Percentiles rank a stretch among this genome's conserved stretches.
Evolutionary conservation across 2,329 filamentous ascomycete species (phyloP).

Genomic region (Diaporthe sp.): DNA sequence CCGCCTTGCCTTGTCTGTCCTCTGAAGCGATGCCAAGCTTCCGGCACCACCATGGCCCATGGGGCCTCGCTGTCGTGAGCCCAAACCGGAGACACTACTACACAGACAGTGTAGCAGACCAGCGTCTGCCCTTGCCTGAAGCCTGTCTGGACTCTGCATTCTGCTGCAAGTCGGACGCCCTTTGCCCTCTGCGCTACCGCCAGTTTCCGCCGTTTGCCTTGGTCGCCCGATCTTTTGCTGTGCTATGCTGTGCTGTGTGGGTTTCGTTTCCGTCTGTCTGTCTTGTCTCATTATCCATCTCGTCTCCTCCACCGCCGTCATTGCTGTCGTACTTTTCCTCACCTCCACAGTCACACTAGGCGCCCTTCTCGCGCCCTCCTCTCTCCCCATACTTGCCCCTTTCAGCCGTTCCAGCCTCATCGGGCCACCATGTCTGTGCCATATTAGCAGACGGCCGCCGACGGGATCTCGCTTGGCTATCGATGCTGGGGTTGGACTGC

Average conservation of each 20-base stretch:
- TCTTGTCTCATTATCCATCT: constrained; percentile 32
- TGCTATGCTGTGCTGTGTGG: constrained; percentile 7
- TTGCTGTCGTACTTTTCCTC: constrained; percentile 18
- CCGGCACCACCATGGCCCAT: constrained; percentile 26
- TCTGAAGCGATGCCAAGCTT: constrained; percentile 39
- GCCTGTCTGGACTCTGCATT: neutral
- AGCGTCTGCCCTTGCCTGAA: neutral
- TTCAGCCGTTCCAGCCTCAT: constrained; percentile 10
- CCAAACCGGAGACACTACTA: constrained; percentile 32
- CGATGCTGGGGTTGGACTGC: neutral
- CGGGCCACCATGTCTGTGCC: constrained; percentile 24
- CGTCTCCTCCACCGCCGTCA: constrained; percentile 11
- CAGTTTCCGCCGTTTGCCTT: neutral
- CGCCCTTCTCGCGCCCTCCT: neutral
- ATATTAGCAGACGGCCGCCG: constrained; percentile 29
- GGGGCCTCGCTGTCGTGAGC: constrained; percentile 23
- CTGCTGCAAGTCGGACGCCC: neutral
- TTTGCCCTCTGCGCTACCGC: neutral
- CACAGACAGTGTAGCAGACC: constrained; percentile 37
- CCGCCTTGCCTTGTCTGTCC: constrained; percentile 16
- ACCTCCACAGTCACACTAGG: constrained; percentile 19
- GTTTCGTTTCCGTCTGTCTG: constrained; percentile 28
- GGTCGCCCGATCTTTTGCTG: constrained; percentile 5
- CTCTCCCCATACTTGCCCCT: constrained; percentile 11
- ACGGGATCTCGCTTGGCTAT: constrained; percentile 32